A percentile compares a stretch with the other conserved stretches of the same genome.
phyloP scores from a whole-genome alignment of 2,329 filamentous ascomycete genomes.

The Westerdykella sp. region DNA sequence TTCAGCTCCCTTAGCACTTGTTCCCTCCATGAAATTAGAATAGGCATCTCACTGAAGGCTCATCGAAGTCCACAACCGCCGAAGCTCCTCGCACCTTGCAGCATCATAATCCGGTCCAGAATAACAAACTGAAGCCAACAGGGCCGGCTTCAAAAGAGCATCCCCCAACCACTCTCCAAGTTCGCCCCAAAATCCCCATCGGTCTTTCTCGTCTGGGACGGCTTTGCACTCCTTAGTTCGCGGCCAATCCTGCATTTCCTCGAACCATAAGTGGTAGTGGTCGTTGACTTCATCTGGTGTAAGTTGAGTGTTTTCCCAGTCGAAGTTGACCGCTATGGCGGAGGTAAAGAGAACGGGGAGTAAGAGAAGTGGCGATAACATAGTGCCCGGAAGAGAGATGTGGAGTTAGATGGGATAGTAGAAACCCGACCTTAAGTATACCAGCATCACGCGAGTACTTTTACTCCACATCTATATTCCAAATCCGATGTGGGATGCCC shows the following conservation, averaged over 20 bases:
- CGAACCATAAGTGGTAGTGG: conserved; percentile 15
- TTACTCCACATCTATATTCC: neutral
- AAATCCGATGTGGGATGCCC: neutral
- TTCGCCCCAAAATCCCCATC: conserved; percentile 17
- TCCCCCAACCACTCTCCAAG: conserved; percentile 22
- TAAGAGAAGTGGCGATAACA: conserved; percentile 4
- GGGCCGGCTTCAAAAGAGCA: conserved; percentile 16
- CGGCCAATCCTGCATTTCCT: neutral
- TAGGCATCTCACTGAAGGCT: conserved; percentile 11
- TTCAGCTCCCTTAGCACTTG: conserved; percentile 2
- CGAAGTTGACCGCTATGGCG: conserved; percentile 15
- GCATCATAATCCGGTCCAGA: conserved; percentile 14
- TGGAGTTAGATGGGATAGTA: no score
- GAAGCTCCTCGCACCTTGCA: conserved; percentile 11
- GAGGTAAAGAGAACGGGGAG: neutral
- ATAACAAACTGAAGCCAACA: conserved; percentile 20
- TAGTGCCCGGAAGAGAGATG: neutral
- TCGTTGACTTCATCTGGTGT: conserved; percentile 12
- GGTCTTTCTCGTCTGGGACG: conserved; percentile 15
- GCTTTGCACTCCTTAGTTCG: conserved; percentile 10
- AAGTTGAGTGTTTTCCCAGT: conserved; percentile 20
- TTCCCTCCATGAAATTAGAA: neutral
- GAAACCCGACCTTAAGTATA: neutral
- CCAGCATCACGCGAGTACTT: neutral
- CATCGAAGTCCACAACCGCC: conserved; percentile 13